Evolutionary conservation across 768 basidiomycete genomes (phyloP).

Genomic region (Arthromyces matolae): DNA sequence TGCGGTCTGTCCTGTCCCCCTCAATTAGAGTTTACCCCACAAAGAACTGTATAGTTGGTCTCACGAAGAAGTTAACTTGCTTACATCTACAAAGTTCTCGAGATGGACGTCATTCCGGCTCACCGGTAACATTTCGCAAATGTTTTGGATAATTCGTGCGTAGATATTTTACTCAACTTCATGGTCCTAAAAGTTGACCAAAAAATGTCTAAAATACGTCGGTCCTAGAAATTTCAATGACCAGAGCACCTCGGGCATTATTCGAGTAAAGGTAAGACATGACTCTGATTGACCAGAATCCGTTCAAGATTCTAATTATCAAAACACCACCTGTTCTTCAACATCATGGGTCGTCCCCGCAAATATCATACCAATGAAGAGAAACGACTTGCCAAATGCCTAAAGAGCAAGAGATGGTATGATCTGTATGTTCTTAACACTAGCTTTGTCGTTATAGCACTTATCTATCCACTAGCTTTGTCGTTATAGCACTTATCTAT

Average conservation of each 20-base stretch:
- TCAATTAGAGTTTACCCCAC: no score
- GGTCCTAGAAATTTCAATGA: neutral
- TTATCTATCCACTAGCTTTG: no score
- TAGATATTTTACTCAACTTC: no score
- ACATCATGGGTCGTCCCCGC: neutral
- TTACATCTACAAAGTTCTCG: neutral
- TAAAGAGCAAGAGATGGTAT: neutral
- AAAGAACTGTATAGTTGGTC: slow-evolving; percentile 1
- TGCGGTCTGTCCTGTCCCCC: no score
- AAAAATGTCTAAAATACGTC: neutral
- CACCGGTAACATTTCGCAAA: neutral
- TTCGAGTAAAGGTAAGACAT: slow-evolving; percentile 1
- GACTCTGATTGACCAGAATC: neutral
- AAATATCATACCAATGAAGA: neutral
- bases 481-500: no score
- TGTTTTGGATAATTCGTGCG: neutral
- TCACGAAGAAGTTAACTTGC: neutral
- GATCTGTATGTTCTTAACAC: neutral
- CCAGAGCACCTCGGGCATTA: neutral
- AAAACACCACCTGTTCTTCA: neutral
- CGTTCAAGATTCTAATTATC: neutral
- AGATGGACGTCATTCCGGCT: neutral
- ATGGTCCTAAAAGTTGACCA: neutral
- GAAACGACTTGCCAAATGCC: neutral
- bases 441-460: no score